Percentiles rank a stretch among this genome's conserved stretches.
phyloP scores from a whole-genome alignment of 257 asterid species.

The Primulina tabacum region DNA sequence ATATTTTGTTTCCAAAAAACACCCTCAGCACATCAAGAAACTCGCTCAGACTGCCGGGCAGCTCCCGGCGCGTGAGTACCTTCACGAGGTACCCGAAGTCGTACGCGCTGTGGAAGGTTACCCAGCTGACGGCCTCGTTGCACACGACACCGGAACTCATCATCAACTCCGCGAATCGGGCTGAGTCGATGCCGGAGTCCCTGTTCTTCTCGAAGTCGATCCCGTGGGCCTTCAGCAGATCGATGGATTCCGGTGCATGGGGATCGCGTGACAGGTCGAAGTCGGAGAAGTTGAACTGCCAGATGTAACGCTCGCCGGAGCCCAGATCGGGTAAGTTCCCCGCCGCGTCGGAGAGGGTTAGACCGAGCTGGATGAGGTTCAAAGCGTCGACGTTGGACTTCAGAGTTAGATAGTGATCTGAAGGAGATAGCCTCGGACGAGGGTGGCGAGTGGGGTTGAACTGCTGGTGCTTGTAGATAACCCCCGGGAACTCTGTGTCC shows the following conservation, averaged over 20 bases:
- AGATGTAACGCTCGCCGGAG: slow-evolving; percentile 37
- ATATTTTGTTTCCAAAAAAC: slow-evolving; percentile 51
- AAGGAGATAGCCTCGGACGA: slow-evolving; percentile 25
- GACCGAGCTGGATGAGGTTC: slow-evolving; percentile 50
- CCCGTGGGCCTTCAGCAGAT: slow-evolving; percentile 46
- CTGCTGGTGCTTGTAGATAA: slow-evolving; percentile 33
- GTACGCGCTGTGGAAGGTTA: slow-evolving; percentile 76
- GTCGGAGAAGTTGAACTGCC: slow-evolving; percentile 84
- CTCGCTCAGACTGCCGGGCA: slow-evolving; percentile 44
- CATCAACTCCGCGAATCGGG: slow-evolving; percentile 47
- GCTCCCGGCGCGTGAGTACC: slow-evolving; percentile 51
- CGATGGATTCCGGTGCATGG: slow-evolving; percentile 65
- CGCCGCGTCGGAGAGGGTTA: slow-evolving; percentile 51
- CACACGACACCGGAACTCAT: slow-evolving; percentile 66
- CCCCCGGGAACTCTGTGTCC: slow-evolving; percentile 83
- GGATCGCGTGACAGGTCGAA: slow-evolving; percentile 60
- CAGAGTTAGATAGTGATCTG: slow-evolving; percentile 40
- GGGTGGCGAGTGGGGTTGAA: slow-evolving; percentile 1
- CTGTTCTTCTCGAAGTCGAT: slow-evolving; percentile 54
- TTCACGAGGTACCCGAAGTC: slow-evolving; percentile 68
- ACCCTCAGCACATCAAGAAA: slow-evolving; percentile 43
- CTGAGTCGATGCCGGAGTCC: slow-evolving; percentile 48
- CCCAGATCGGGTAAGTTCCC: slow-evolving; percentile 50
- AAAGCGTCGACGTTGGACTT: slow-evolving; percentile 53
- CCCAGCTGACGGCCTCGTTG: slow-evolving; percentile 56